Conservation (phyloP, 371 early-diverging fungal species). For the Umbelopsis sp. region DNA sequence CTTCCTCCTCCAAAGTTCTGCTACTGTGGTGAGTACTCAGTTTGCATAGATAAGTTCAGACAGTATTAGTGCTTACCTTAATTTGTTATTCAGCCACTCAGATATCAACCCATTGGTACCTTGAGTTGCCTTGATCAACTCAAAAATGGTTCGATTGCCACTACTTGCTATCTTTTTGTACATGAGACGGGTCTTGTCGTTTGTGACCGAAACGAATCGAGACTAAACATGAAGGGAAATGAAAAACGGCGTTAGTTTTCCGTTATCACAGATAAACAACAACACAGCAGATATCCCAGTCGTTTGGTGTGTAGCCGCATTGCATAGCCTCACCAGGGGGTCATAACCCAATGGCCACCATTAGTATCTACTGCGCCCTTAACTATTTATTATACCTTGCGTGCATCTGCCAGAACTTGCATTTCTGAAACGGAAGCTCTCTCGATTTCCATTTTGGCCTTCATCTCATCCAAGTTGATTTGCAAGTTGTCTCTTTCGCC, state of each 20-base stretch:
- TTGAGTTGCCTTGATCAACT: constrained; percentile 14
- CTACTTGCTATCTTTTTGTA: neutral
- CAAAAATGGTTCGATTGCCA: constrained; percentile 5
- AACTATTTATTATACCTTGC: constrained; percentile 22
- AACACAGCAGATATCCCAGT: too few species aligned
- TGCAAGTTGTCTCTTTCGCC: constrained; percentile 81
- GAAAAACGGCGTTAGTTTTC: too few species aligned
- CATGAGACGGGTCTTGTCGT: constrained; percentile 2
- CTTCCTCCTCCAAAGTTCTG: neutral
- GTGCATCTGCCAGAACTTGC: constrained; percentile 51
- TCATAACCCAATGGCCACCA: too few species aligned
- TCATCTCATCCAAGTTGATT: constrained; percentile 69
- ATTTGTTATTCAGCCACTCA: constrained; percentile 4
- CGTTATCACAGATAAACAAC: too few species aligned
- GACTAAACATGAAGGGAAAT: neutral
- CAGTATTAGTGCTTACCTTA: constrained; percentile 23
- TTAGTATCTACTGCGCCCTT: too few species aligned
- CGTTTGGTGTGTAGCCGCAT: too few species aligned
- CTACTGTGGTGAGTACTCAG: neutral
- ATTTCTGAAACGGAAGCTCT: constrained; percentile 25
- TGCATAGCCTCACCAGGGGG: too few species aligned
- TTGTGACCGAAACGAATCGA: constrained; percentile 3
- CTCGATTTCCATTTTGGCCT: constrained; percentile 68
- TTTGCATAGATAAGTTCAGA: neutral
- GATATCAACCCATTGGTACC: constrained; percentile 1